These are phyloP conservation scores for Cochlearia excelsa DNA, from an alignment of 345 rosid genomes.

Conservation along the genomic window DNA sequence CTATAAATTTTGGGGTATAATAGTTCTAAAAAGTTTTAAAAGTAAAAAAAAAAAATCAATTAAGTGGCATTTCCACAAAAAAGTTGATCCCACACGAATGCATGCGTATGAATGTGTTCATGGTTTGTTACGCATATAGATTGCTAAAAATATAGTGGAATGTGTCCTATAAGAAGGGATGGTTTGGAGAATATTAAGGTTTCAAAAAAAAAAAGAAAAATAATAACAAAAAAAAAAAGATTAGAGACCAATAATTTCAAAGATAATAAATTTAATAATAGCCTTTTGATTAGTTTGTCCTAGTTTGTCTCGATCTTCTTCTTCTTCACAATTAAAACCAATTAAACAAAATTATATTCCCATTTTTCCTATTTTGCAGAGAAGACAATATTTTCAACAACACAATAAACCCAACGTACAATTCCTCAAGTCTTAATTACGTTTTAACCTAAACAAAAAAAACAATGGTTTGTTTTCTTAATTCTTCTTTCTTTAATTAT, in stretches of 20 bases:
- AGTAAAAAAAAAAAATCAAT: no score
- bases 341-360: not conserved
- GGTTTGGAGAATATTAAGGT: constrained; percentile 29
- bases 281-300: constrained; percentile 21
- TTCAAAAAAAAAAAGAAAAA: constrained; percentile 2
- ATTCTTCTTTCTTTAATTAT: not conserved
- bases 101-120: not conserved
- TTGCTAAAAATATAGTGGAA: constrained; percentile 25
- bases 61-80: no score
- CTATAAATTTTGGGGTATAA: no score
- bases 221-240: not conserved
- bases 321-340: no score
- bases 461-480: constrained; percentile 33
- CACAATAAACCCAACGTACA: constrained; percentile 5
- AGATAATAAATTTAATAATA: constrained; percentile 13
- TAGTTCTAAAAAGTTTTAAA: no score
- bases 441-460: constrained; percentile 10
- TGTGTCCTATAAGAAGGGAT: constrained; percentile 14
- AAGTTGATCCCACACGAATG: no score
- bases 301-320: constrained; percentile 31
- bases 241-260: constrained; percentile 23
- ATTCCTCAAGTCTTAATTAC: constrained; percentile 16
- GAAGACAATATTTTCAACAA: constrained; percentile 13
- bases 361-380: constrained; percentile 18
- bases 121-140: not conserved